Conservation (phyloP, 306 rosid genomes). For the Senna tora region DNA sequence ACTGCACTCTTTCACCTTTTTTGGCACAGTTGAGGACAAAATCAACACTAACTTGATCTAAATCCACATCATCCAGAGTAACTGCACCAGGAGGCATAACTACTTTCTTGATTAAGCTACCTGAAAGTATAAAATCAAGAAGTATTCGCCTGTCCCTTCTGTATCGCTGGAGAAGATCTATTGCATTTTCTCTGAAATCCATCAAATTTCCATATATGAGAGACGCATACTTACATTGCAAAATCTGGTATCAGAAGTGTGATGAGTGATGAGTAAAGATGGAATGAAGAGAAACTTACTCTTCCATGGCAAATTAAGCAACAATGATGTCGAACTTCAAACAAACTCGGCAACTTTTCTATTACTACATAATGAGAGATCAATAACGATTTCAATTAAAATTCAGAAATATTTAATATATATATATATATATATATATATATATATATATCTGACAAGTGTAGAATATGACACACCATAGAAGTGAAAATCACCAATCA, state of each 20-base stretch:
- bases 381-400: slow-evolving; percentile 18
- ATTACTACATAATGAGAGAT: slow-evolving; percentile 33
- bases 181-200: slow-evolving; percentile 65
- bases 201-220: slow-evolving; percentile 29
- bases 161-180: slow-evolving; percentile 83
- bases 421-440: no score
- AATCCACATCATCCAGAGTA: slow-evolving; percentile 94
- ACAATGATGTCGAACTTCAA: slow-evolving; percentile 24
- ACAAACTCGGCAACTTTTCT: slow-evolving; percentile 39
- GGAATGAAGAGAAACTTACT: slow-evolving; percentile 55
- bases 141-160: slow-evolving; percentile 87
- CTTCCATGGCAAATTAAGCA: slow-evolving; percentile 69
- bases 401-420: neutral
- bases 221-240: slow-evolving; percentile 6
- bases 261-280: slow-evolving; percentile 14
- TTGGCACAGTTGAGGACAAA: slow-evolving; percentile 86
- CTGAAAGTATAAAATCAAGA: slow-evolving; percentile 89
- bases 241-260: slow-evolving; percentile 21
- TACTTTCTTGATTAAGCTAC: slow-evolving; percentile 92
- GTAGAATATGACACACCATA: neutral
- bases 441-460: no score
- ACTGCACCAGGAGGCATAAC: slow-evolving; percentile 99
- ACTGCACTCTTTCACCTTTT: slow-evolving; percentile 55
- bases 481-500: neutral
- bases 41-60: slow-evolving; percentile 97